Base-by-base conservation (phyloP, 306 rosid genomes). In the Pyrus pyrifolia region DNA sequence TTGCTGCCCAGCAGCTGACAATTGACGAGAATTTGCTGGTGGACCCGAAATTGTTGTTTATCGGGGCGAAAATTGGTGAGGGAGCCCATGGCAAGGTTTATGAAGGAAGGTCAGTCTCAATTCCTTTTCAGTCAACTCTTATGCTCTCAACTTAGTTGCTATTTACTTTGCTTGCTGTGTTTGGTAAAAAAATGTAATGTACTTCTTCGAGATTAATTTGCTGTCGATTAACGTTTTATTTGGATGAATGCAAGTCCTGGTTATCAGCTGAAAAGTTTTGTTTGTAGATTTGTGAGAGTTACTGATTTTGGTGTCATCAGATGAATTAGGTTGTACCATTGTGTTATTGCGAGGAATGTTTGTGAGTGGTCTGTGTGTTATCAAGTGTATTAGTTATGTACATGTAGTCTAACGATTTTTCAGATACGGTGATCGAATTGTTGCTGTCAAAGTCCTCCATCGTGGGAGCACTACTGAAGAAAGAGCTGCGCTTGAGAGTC, bases 21-120 rank as follows among this genome's bases (percentile, higher is more conserved):
- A 90, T 95, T 44, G 97, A 95, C 78, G 97, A 91, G 45, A 92
- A 82, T 74, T 89, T 92, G 77, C 82, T 95, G 78, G 98, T 95
- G 76, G 98, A 92, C 71, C 98, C 98, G 7, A 95, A 88, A 74
- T 81, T 89, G 30, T 81, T 95, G 68, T 90, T 92, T 80, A 92
- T 95, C 76, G 98, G 96, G 69, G 68, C 96, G 0, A 92, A 89
- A 82, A 90, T 95, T 46, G 98, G 98, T 1, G 98, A 95, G 77
- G 98, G 98, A 74, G 98, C 98, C 60, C 98, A 95, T 81, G 98
- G 98, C 4, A 95, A 87, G 81, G 98, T 95, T 70, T 95, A 90
- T 82, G 85, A 95, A 89, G 98, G 98, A 88, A 95, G 98, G 98
- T 95, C 82, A 87, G 94, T 89, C 81, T 51, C 75, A 72, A 68